These are phyloP conservation scores for Rubroboletus pulcherrimus DNA, from an alignment of 768 basidiomycete genomes.

Conservation along the genomic window DNA sequence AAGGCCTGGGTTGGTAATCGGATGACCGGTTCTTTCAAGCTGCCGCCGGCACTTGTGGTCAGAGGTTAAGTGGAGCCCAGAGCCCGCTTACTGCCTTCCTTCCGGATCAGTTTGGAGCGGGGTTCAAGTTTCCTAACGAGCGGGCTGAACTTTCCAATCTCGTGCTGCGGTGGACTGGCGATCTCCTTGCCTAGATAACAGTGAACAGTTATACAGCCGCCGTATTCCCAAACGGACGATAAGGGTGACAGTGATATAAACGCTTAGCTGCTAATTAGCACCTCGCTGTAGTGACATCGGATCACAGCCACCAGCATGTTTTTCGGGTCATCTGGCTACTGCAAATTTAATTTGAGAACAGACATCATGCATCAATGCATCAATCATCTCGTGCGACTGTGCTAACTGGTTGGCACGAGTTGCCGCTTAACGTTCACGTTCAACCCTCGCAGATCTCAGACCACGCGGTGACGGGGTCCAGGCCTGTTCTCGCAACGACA, in stretches of 20 bases:
- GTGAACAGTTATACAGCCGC: neutral
- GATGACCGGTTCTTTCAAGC: neutral
- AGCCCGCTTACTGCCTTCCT: neutral
- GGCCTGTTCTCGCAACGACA: neutral
- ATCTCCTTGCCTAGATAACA: constrained; percentile 6
- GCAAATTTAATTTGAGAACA: neutral
- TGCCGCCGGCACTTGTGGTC: neutral
- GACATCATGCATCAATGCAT: too few relatives aligned
- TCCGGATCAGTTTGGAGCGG: constrained; percentile 6
- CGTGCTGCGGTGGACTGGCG: constrained; percentile 2
- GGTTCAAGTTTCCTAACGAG: neutral
- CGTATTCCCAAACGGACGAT: constrained; percentile 6
- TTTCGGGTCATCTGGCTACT: neutral
- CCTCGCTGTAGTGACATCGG: neutral
- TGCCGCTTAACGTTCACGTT: neutral
- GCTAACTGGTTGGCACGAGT: neutral
- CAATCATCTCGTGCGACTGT: neutral
- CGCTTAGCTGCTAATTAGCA: neutral
- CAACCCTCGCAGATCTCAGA: constrained; percentile 9
- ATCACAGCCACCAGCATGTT: neutral
- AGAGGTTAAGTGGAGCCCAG: neutral
- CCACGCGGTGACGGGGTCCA: neutral
- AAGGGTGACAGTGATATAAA: constrained; percentile 1
- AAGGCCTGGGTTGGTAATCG: neutral
- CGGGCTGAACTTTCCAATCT: constrained; percentile 12